Evolutionary conservation across 495 filamentous ascomycete species (phyloP).

Genomic region (Lepidopterella palustris): DNA sequence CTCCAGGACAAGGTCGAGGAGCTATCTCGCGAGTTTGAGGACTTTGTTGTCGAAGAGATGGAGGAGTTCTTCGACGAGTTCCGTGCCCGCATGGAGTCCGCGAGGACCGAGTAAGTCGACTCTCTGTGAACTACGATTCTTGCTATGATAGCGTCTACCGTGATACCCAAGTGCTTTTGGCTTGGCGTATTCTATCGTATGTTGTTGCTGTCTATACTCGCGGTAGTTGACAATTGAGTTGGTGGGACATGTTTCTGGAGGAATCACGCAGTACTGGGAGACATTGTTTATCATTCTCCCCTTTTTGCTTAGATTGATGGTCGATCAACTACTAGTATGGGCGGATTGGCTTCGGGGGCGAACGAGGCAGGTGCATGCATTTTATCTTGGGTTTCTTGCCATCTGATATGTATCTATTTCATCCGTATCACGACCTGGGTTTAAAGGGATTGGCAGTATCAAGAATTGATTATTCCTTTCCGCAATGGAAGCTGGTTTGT

Average conservation of each 20-base stretch:
- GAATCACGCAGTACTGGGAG: neutral
- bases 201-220: neutral
- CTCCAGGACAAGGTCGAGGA: constrained; percentile 33
- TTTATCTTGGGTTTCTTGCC: neutral
- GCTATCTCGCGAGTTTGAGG: constrained; percentile 48
- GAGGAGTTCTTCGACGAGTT: constrained; percentile 61
- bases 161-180: neutral
- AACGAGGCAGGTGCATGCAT: neutral
- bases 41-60: constrained; percentile 62
- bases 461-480: neutral
- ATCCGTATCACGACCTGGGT: neutral
- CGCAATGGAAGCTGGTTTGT: no score
- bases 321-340: no score
- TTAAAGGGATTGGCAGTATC: neutral
- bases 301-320: neutral
- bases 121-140: neutral
- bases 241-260: neutral
- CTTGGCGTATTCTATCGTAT: neutral
- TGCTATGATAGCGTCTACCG: neutral
- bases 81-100: constrained; percentile 4
- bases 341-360: no score
- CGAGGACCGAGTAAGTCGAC: neutral
- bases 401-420: neutral
- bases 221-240: neutral
- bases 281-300: neutral